These are phyloP conservation scores for Aspergillus kassunensis DNA, from an alignment of 495 filamentous ascomycete species.

Conservation along the genomic window DNA sequence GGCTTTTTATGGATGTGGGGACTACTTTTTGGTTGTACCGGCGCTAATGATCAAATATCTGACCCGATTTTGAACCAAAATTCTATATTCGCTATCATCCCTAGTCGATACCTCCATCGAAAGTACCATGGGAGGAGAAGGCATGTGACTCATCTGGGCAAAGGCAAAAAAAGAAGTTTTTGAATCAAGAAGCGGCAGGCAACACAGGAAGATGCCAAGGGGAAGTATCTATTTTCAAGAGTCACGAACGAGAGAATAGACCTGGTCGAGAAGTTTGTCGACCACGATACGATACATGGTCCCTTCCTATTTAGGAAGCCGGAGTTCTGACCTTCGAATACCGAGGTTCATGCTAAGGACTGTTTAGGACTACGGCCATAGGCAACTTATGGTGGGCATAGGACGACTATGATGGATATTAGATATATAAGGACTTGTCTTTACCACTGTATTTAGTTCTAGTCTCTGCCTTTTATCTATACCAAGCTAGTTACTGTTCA, in stretches of 20 bases:
- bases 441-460: neutral
- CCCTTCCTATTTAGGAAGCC: too few species aligned
- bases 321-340: too few species aligned
- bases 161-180: constrained; percentile 2
- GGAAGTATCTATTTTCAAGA: neutral
- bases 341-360: too few species aligned
- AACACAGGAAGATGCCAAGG: neutral
- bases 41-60: constrained; percentile 11
- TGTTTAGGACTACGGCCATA: too few species aligned
- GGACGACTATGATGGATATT: neutral
- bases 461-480: neutral
- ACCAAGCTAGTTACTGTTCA: neutral
- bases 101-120: constrained; percentile 16
- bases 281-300: too few species aligned
- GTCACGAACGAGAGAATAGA: neutral
- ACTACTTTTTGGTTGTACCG: constrained; percentile 14
- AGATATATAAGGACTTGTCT: neutral
- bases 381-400: too few species aligned
- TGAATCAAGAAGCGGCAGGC: constrained; percentile 1
- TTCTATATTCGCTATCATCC: constrained; percentile 15
- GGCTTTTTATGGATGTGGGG: neutral
- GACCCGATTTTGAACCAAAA: constrained; percentile 11
- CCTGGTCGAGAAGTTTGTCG: neutral
- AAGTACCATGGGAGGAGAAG: constrained; percentile 10
- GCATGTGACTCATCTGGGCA: constrained; percentile 8